Evolutionary conservation across 2,329 filamentous ascomycete species (phyloP).

Genomic region (Fusarium verrucosum): DNA sequence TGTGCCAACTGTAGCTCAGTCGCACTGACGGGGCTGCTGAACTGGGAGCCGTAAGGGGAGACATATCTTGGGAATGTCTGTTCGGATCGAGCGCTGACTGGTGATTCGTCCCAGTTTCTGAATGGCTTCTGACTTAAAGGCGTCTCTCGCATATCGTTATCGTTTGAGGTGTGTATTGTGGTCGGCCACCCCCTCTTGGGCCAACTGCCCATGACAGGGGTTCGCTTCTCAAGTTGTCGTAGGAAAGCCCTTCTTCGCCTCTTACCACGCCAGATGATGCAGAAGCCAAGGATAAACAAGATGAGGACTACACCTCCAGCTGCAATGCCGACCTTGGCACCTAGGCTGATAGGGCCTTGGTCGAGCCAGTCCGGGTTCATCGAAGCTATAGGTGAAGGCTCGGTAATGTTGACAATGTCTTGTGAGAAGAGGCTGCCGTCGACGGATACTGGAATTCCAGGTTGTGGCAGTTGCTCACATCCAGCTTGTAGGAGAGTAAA

Average conservation of each 20-base stretch:
- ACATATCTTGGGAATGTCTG: neutral
- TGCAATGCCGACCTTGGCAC: constrained; percentile 67
- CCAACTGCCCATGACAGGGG: too few species aligned
- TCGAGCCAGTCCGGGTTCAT: constrained; percentile 54
- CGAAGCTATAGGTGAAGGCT: constrained; percentile 54
- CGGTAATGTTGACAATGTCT: constrained; percentile 59
- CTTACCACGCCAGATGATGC: constrained; percentile 65
- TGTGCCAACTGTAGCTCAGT: constrained; percentile 5
- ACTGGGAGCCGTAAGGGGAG: constrained; percentile 4
- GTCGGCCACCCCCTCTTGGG: constrained; percentile 51
- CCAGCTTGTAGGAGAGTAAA: constrained; percentile 63
- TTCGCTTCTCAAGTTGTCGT: too few species aligned
- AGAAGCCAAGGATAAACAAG: constrained; percentile 59
- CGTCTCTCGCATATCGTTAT: constrained; percentile 50
- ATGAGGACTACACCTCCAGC: constrained; percentile 60
- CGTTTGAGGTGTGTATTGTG: constrained; percentile 36
- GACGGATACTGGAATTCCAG: constrained; percentile 59
- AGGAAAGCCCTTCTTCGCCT: constrained; percentile 64
- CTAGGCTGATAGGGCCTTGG: constrained; percentile 59
- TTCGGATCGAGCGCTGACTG: constrained; percentile 50
- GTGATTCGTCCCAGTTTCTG: constrained; percentile 63
- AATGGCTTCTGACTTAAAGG: constrained; percentile 64
- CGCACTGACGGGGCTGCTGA: neutral
- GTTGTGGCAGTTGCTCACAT: constrained; percentile 61
- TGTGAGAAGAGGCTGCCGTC: constrained; percentile 63